A percentile compares a stretch with the other conserved stretches of the same genome.
Evolutionary conservation across 495 filamentous ascomycete species (phyloP).

Genomic region (Lepidopterella palustris): DNA sequence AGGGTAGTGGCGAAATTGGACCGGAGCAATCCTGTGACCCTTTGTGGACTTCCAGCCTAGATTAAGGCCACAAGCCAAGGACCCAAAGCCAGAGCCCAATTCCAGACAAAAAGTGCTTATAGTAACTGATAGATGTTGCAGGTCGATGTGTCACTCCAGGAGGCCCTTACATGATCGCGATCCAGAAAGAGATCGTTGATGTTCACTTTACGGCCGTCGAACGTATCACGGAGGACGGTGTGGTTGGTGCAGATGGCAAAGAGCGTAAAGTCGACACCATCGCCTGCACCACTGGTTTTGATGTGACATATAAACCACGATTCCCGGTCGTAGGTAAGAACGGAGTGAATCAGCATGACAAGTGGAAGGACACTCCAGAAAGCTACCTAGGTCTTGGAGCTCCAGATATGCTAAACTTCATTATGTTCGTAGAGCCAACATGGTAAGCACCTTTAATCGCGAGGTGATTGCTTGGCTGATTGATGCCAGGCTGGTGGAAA

Average conservation of each 20-base stretch:
- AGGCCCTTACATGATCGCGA: conserved; percentile 35
- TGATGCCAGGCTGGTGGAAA: conserved; percentile 30
- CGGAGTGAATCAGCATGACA: conserved; percentile 32
- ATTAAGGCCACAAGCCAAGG: too few species aligned
- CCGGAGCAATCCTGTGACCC: too few species aligned
- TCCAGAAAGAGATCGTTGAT: conserved; percentile 36
- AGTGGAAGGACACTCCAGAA: conserved; percentile 34
- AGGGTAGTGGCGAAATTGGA: too few species aligned
- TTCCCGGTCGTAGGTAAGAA: conserved; percentile 35
- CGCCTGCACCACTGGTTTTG: conserved; percentile 38
- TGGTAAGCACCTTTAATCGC: neutral
- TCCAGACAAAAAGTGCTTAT: neutral
- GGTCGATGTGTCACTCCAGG: conserved; percentile 35
- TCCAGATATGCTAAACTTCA: conserved; percentile 37
- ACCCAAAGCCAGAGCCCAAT: too few species aligned
- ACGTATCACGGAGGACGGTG: conserved; percentile 30
- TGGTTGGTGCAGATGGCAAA: conserved; percentile 33
- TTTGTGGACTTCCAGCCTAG: too few species aligned
- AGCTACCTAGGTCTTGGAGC: conserved; percentile 32
- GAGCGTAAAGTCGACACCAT: conserved; percentile 36
- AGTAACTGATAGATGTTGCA: neutral
- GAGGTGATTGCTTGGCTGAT: neutral
- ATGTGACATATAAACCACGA: conserved; percentile 33
- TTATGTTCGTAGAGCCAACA: conserved; percentile 31
- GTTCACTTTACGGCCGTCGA: conserved; percentile 35